Conservation (phyloP, 257 asterid genomes). For the Cynanchum wilfordii region DNA sequence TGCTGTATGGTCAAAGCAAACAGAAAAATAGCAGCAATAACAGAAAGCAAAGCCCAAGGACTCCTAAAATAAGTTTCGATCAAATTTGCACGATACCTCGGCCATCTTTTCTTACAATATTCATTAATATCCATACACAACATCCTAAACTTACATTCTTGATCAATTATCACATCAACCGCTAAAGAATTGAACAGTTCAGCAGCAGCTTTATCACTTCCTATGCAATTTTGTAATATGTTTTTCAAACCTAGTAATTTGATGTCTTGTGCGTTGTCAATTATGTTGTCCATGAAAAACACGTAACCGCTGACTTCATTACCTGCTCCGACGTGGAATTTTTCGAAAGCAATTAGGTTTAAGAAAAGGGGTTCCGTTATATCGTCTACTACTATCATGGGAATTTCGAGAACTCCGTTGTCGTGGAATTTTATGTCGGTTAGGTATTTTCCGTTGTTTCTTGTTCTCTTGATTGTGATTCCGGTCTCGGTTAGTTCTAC, state of each 20-base stretch:
- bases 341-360: constrained; percentile 53
- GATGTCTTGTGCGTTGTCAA: constrained; percentile 43
- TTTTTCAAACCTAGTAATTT: constrained; percentile 36
- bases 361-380: constrained; percentile 40
- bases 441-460: constrained; percentile 25
- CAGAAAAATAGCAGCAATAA: constrained; percentile 46
- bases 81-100: constrained; percentile 50
- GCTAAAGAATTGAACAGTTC: constrained; percentile 46
- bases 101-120: constrained; percentile 43
- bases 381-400: constrained; percentile 42
- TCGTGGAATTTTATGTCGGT: constrained; percentile 38
- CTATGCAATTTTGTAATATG: constrained; percentile 38
- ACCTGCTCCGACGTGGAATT: constrained; percentile 48
- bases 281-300: constrained; percentile 54
- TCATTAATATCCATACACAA: constrained; percentile 30
- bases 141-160: constrained; percentile 24
- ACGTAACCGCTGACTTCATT: constrained; percentile 47
- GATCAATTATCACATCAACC: constrained; percentile 46
- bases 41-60: constrained; percentile 55
- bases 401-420: constrained; percentile 39
- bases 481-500: constrained; percentile 52
- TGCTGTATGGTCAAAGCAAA: constrained; percentile 50
- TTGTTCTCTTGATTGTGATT: constrained; percentile 28
- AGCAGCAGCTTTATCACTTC: constrained; percentile 52
- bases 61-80: constrained; percentile 47